These are phyloP conservation scores for Phytopythium cucurbitacearum DNA, from an alignment of 352 stramenopile species.

Conservation along the genomic window DNA sequence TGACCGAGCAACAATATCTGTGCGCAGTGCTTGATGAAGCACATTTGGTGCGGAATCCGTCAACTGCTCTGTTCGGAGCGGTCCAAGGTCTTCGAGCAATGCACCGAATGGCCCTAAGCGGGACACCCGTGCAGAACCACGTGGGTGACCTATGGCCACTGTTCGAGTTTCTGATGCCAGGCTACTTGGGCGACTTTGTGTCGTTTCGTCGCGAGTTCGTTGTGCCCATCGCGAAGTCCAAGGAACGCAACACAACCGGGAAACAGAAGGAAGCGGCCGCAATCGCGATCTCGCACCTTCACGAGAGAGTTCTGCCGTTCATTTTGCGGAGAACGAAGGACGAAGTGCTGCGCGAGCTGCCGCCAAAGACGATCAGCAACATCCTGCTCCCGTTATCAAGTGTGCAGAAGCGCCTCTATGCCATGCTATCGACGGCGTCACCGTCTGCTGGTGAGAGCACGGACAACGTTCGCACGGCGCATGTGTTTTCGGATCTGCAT, in stretches of 20 bases:
- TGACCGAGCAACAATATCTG: constrained; percentile 55
- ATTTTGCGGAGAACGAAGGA: constrained; percentile 96
- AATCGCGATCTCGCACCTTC: constrained; percentile 89
- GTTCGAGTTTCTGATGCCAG: constrained; percentile 98
- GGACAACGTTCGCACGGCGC: constrained; percentile 14
- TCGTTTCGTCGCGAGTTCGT: constrained; percentile 61
- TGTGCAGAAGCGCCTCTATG: constrained; percentile 87
- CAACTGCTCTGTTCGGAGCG: constrained; percentile 84
- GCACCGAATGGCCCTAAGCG: constrained; percentile 94
- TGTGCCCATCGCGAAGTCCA: constrained; percentile 52
- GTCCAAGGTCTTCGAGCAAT: constrained; percentile 68
- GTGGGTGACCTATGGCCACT: constrained; percentile 96
- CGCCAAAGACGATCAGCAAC: constrained; percentile 96
- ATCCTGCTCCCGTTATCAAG: constrained; percentile 87
- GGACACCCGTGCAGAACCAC: constrained; percentile 97
- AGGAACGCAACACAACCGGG: constrained; percentile 51
- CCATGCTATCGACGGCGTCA: constrained; percentile 19
- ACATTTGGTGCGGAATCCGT: constrained; percentile 96
- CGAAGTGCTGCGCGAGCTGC: constrained; percentile 94
- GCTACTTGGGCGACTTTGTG: constrained; percentile 91
- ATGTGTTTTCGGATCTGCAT: constrained; percentile 61
- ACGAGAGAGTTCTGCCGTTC: constrained; percentile 97
- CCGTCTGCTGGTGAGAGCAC: background rate
- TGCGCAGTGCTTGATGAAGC: constrained; percentile 97
- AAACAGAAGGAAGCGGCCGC: constrained; percentile 76